A percentile compares a stretch with the other conserved stretches of the same genome.
Evolutionary conservation across 2,329 filamentous ascomycete species (phyloP).

Genomic region (Cryphonectria parasitica): DNA sequence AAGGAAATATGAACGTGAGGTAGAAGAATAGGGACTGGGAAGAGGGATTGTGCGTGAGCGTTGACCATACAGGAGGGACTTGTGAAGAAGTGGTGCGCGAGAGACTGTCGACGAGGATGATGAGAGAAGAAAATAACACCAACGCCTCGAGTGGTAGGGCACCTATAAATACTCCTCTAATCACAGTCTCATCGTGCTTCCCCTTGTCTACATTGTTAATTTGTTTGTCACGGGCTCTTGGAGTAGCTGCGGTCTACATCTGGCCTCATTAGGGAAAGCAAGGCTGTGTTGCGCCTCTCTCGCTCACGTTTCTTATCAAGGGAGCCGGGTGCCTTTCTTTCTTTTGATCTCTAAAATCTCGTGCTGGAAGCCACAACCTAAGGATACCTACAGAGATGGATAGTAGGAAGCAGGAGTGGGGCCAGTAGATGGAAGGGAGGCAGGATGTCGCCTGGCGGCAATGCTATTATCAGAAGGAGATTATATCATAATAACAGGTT

Average conservation of each 20-base stretch:
- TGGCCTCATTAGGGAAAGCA: background rate
- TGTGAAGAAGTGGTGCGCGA: background rate
- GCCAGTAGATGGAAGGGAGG: no score
- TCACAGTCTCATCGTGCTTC: background rate
- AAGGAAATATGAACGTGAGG: background rate
- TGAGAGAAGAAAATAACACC: background rate
- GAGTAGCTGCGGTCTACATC: background rate
- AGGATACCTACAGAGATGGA: no score
- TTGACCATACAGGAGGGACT: background rate
- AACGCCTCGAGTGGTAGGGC: background rate
- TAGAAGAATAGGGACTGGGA: background rate
- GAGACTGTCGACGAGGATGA: background rate
- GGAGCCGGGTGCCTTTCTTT: no score
- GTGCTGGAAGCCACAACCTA: no score
- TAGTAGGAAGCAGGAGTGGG: no score
- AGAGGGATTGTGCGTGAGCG: background rate
- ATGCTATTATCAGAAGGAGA: no score
- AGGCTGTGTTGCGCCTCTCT: background rate
- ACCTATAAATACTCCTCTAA: background rate
- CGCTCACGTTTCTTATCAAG: background rate
- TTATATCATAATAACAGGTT: no score
- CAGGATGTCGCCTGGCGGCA: no score
- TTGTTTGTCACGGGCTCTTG: background rate
- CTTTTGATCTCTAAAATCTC: no score
- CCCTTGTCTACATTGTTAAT: background rate